A percentile compares a stretch with the other conserved stretches of the same genome.
These are phyloP conservation scores for Alliaria petiolata DNA, from an alignment of 345 rosid species.

Conservation along the genomic window DNA sequence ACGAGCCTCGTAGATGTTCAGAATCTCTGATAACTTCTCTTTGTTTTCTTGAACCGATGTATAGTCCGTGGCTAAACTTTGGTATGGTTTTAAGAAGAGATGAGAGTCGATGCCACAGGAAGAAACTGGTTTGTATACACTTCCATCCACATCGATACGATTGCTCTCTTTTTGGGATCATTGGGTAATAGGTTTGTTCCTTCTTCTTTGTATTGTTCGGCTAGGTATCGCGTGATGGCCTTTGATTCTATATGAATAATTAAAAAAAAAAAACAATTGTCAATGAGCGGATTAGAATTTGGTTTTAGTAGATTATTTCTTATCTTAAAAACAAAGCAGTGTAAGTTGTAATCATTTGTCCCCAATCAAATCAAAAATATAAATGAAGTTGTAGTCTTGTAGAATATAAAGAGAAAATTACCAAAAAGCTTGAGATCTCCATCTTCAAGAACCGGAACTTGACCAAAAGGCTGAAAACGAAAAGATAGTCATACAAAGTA, in stretches of 20 bases:
- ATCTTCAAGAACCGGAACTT: constrained; percentile 10
- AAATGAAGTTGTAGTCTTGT: too few relatives aligned
- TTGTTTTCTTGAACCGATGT: constrained; percentile 13
- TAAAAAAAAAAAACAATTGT: too few relatives aligned
- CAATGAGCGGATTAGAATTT: too few relatives aligned
- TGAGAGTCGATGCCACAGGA: constrained; percentile 13
- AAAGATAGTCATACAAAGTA: background rate
- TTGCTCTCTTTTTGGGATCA: background rate
- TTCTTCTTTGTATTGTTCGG: constrained; percentile 17
- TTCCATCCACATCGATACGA: constrained; percentile 10
- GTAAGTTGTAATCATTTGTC: background rate
- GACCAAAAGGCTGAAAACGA: constrained; percentile 1
- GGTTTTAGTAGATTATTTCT: too few relatives aligned
- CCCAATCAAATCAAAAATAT: too few relatives aligned
- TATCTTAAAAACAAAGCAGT: too few relatives aligned
- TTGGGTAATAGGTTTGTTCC: constrained; percentile 26
- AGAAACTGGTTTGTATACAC: background rate
- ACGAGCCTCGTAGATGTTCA: constrained; percentile 49
- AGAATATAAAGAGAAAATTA: too few relatives aligned
- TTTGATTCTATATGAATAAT: constrained; percentile 43
- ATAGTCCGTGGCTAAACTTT: constrained; percentile 22
- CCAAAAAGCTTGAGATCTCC: constrained; percentile 1
- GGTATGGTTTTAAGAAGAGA: constrained; percentile 22
- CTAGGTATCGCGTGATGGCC: constrained; percentile 35
- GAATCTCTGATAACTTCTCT: constrained; percentile 31